These are phyloP conservation scores for Discostella stelligeroides DNA, from an alignment of 108 stramenopile species.

Conservation along the genomic window DNA sequence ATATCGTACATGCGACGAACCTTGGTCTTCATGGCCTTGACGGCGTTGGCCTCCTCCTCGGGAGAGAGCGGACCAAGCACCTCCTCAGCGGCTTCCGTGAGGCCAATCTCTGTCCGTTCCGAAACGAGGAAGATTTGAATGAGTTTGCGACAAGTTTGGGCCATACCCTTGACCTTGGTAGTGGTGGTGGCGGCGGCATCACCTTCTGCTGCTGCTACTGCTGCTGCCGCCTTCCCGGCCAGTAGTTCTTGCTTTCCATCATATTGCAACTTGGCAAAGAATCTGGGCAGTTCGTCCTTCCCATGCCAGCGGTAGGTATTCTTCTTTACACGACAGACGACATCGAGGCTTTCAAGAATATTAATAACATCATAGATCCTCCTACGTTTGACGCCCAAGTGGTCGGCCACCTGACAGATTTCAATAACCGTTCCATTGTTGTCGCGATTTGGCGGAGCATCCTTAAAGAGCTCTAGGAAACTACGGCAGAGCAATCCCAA, in stretches of 20 bases:
- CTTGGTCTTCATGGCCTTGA: constrained; percentile 83
- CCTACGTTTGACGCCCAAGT: constrained; percentile 87
- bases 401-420: constrained; percentile 72
- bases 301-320: constrained; percentile 93
- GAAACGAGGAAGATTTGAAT: constrained; percentile 88
- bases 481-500: constrained; percentile 73
- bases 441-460: constrained; percentile 37
- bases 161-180: constrained; percentile 75
- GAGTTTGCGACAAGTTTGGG: constrained; percentile 77
- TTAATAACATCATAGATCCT: constrained; percentile 96
- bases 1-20: constrained; percentile 96
- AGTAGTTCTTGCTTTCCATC: constrained; percentile 60
- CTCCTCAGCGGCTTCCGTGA: constrained; percentile 77
- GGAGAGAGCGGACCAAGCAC: constrained; percentile 61
- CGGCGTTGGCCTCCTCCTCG: constrained; percentile 27
- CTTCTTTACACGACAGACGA: constrained; percentile 81
- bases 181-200: constrained; percentile 3
- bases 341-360: constrained; percentile 84
- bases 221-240: neutral
- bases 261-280: constrained; percentile 72
- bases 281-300: constrained; percentile 50
- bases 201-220: neutral
- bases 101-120: constrained; percentile 45
- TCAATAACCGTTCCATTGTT: constrained; percentile 43
- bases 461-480: constrained; percentile 60